phyloP scores from a whole-genome alignment of 345 rosid genomes.

The Aegle marmelos region DNA sequence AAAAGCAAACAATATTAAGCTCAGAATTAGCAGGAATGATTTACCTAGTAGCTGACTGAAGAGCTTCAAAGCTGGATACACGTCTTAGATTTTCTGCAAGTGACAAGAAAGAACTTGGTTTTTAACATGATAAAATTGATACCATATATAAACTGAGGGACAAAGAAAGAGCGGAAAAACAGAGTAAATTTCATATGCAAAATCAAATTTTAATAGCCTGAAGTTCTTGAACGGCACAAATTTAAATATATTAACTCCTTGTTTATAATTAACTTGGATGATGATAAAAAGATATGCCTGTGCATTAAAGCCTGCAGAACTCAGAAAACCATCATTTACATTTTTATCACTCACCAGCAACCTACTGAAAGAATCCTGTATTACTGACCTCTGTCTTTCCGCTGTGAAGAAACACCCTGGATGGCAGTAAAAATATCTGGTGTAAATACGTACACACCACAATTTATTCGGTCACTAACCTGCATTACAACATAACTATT shows the following conservation, averaged over 20 bases:
- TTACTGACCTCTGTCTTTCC: conserved; percentile 71
- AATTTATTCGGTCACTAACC: conserved; percentile 90
- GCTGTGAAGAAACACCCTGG: conserved; percentile 58
- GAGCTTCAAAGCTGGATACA: conserved; percentile 93
- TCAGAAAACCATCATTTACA: not conserved
- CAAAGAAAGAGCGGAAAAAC: not conserved
- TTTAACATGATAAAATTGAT: not conserved
- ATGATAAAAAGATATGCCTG: not conserved
- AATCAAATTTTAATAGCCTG: not conserved
- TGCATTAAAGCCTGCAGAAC: not conserved
- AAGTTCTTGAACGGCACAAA: not conserved
- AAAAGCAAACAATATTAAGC: not conserved
- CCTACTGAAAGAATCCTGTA: not conserved
- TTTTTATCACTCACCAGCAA: not conserved
- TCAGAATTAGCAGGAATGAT: not conserved
- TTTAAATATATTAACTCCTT: not conserved
- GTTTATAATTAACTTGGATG: not conserved
- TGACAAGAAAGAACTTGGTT: conserved; percentile 11
- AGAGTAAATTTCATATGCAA: not conserved
- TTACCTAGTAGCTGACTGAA: conserved; percentile 78
- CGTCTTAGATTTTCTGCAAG: conserved; percentile 71
- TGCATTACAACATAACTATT: conserved; percentile 30
- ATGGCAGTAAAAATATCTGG: conserved; percentile 77
- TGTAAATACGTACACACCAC: conserved; percentile 83
- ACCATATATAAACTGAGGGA: not conserved